Base-by-base conservation (phyloP, 1,284 basidiomycete species). In the Ceratobasidium papillatum region DNA sequence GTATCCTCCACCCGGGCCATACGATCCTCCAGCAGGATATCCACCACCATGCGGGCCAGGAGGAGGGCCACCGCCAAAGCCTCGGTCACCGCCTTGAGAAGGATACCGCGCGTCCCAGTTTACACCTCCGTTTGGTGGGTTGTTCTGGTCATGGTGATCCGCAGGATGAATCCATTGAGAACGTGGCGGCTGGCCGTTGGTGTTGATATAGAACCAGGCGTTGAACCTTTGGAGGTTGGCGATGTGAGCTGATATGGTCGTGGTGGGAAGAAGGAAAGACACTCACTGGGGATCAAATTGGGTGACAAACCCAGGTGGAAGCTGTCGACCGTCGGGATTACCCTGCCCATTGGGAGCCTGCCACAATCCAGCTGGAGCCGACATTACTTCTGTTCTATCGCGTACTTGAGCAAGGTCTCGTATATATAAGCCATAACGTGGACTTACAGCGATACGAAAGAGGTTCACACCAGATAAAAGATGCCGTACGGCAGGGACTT, bases 61-160 rank as follows among this genome's bases (percentile, higher is more conserved):
- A 3, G 62, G 62, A 3, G 22, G 34, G 9, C 41, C 41, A 14
- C 64, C 47, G 11, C 61, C 61, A 25, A 63, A 43, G 5, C 36
- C 61, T 17, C 63, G 32, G 34, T 51, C 43, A 12, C 52, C 65
- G 27, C 49, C 65, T 17, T 52, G 49, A 12, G 65, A 32, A 0
- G 65, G 65, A 41, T 38, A 38, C 11, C 32, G 30, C 25, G 65
- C 65, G 52, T 69, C 41, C 65, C 65, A 69, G 27, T 69, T 69
- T 12, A 69, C 65, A 19, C 65, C 65, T 27, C 65, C 65, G n/a
- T n/a, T 19, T 19, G 65, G 65, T 14, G 65, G 65, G 45, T 69
- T 69, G 30, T 69, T 69, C 65, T 69, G 65, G 52, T 69, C 65
- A 32, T 69, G 52, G 38, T 69, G 65, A 43, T 69, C 65, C 12